Base-by-base conservation (phyloP, 2,329 filamentous ascomycete species). In the Fonsecaea monophora region DNA sequence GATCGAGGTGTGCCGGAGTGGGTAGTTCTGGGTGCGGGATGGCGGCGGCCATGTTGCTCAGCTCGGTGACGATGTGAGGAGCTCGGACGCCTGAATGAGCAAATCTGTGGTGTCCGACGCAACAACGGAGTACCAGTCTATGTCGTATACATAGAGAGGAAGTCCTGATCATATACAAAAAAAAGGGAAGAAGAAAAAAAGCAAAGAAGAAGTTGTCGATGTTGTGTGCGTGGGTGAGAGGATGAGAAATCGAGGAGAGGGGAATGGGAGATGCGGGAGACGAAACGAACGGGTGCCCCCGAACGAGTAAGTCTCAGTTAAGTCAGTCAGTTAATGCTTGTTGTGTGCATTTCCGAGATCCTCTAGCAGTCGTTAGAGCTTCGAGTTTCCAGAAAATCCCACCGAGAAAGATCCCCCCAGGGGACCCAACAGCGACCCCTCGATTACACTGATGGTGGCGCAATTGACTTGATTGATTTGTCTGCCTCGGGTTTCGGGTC, bases 1-100 rank as follows among this genome's bases (percentile, higher is more conserved):
- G 78, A 69, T 84, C 81, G 65, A 83, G 78, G 77, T 88, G 85
- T 42, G 85, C 84, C 60, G 87, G 86, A 71, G 83, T 81, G 34
- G 87, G 87, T 61, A 88, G 60, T 3, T 74, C 72, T 18, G 73
- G 73, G 12, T 72, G 69, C 10, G 70, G 70, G 15, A 60, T 57
- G 40, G 62, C 56, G 35, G 62, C 56, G 53, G 64, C 70, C 37
- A 60, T 63, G 12, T 32, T 64, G 58, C 18, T 48, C 34, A 61
- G 34, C 40, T 61, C 50, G 57, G 56, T 56, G 60, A 40, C 48
- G 38, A 55, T 66, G 10, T 63, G 40, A 2, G 63, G 67, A 34
- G 62, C 65, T 45, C 63, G 64, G 30, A 66, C 55, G 21, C 53
- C 37, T 30, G 68, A 70, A 60, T 70, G 68, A 35, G 67, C 66